Conservation (phyloP, 2,329 filamentous ascomycete genomes). For the Apiospora saccharicola region DNA sequence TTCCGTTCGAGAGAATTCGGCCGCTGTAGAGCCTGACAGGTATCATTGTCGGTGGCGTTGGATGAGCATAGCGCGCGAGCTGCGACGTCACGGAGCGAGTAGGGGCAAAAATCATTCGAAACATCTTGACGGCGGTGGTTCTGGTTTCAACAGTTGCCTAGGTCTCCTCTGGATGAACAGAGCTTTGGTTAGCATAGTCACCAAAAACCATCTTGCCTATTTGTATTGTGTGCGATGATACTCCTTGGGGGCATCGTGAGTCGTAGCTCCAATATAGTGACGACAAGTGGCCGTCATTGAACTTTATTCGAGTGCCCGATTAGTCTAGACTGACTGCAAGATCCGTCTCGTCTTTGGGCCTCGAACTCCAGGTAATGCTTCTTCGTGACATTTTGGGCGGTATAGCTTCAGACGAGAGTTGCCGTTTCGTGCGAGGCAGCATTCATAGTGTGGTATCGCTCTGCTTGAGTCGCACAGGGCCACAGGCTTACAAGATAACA, state of each 20-base stretch:
- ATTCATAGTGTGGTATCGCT: not conserved
- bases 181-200: too few species aligned
- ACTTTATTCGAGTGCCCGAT: not conserved
- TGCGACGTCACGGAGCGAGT: not conserved
- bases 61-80: not conserved
- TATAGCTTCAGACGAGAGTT: constrained; percentile 2
- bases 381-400: not conserved
- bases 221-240: not conserved
- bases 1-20: constrained; percentile 16
- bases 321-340: constrained; percentile 6
- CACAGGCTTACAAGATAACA: not conserved
- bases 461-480: not conserved
- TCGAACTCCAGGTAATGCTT: not conserved
- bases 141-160: not conserved
- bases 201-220: not conserved
- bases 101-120: not conserved
- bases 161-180: not conserved
- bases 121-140: not conserved
- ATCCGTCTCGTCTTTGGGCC: not conserved
- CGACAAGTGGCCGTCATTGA: constrained; percentile 17
- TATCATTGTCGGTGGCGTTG: not conserved
- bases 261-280: constrained; percentile 7
- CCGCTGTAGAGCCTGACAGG: not conserved
- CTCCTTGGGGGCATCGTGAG: not conserved
- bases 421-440: not conserved